A percentile compares a stretch with the other conserved stretches of the same genome.
Evolutionary conservation across 139 green algal genomes (phyloP).

Genomic region (Mesostigma viride): DNA sequence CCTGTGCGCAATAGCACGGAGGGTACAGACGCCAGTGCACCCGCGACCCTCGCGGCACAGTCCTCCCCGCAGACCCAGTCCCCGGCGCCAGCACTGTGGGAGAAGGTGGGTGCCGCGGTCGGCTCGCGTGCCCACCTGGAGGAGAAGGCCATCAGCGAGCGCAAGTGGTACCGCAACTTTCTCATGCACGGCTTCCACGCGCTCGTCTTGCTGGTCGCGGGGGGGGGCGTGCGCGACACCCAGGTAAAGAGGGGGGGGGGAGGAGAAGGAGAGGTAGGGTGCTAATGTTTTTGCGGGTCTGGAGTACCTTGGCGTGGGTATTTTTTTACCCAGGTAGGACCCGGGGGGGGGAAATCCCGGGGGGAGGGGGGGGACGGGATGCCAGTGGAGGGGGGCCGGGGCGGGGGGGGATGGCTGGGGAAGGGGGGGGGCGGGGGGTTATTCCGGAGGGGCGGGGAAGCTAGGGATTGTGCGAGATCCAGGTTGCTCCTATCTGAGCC

Average conservation of each 20-base stretch:
- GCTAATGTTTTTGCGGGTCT: neutral
- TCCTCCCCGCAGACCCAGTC: too few relatives aligned
- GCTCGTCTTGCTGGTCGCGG: constrained; percentile 13
- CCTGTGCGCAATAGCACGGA: too few relatives aligned
- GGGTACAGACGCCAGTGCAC: too few relatives aligned
- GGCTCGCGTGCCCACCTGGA: constrained; percentile 26
- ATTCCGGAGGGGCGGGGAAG: too few relatives aligned
- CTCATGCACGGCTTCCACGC: constrained; percentile 25
- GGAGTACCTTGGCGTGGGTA: neutral
- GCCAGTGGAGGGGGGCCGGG: neutral
- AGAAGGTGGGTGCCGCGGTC: constrained; percentile 6
- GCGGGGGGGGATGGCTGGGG: too few relatives aligned
- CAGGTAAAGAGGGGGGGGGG: constrained; percentile 6
- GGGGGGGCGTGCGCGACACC: constrained; percentile 22
- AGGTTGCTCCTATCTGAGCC: too few relatives aligned
- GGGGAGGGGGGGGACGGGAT: neutral
- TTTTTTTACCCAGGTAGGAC: neutral
- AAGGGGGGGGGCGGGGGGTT: too few relatives aligned
- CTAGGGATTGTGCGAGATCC: too few relatives aligned
- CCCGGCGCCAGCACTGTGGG: too few relatives aligned
- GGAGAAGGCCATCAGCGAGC: constrained; percentile 21
- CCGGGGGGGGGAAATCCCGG: too few relatives aligned
- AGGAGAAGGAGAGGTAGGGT: neutral
- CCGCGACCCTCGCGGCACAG: too few relatives aligned
- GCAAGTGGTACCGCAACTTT: constrained; percentile 27